Evolutionary conservation across 768 basidiomycete genomes (phyloP), one percentile per base, ranked within the genome.

Genomic region (Tylopilus sp.): DNA sequence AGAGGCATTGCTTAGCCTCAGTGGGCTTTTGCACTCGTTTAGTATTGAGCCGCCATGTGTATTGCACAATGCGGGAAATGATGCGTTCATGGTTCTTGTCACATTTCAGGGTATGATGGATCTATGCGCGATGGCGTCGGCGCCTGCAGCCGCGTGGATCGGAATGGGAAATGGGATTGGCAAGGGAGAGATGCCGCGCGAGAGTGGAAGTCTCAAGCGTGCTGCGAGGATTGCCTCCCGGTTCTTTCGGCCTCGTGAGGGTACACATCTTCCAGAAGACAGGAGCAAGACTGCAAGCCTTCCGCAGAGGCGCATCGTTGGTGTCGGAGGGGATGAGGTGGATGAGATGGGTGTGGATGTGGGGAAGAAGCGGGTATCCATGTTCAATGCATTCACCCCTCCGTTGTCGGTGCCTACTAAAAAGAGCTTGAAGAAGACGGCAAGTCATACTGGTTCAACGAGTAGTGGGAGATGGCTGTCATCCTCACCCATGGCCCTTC

Each of bases 51-150:
- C 60, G 9, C 63, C 60, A 15, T 81, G 79, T 51, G 63, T 67
- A 13, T 63, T 85, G 52, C 80, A 86, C 64, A 90, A 91, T 60
- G 72, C 89, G n/a, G 89, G 89, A 13, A 92, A 92, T 65, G 85
- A 88, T 55, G 85, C 90, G 4, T 81, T 87, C 60, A 73, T 86
- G 73, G 71, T 73, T 45, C 76, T 92, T 25, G 80, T 86, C 38
- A 80, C 75, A 12, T 72, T 91, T 26, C 89, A 92, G 60, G 72
- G 80, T 59, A 75, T 92, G 35, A 66, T 88, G 12, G 83, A 85
- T 47, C 84, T 82, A 0, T 66, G 68, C 20, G 68, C 69, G 12
- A 77, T 18, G 13, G 23, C 50, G 30, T 20, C 3, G 18, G 25
- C 17, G n/a, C 33, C 41, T 6, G 21, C 3, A 11, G 9, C 9